These are phyloP conservation scores for Raphanus hybrid DNA, from an alignment of 441 rosid genomes.

Conservation along the genomic window DNA sequence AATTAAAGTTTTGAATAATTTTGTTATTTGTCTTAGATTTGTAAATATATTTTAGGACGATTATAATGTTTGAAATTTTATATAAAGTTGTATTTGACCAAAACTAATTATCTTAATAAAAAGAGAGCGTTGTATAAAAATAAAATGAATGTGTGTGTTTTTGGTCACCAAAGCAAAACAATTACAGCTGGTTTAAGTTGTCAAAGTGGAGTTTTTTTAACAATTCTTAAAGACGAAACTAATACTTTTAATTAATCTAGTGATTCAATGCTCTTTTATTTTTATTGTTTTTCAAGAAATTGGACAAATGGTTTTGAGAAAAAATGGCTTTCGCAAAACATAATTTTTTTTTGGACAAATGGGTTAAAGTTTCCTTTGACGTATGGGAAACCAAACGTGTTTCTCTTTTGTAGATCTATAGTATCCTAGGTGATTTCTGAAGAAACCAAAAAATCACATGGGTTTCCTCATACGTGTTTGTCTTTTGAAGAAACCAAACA, in stretches of 20 bases:
- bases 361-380: slow-evolving; percentile 20
- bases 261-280: slow-evolving; percentile 8
- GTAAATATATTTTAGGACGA: too few relatives aligned
- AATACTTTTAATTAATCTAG: neutral
- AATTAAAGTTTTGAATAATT: too few relatives aligned
- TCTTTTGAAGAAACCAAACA: slow-evolving; percentile 20
- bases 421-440: too few relatives aligned
- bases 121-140: neutral
- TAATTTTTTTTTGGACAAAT: neutral
- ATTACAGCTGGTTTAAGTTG: slow-evolving; percentile 41
- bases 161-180: slow-evolving; percentile 40
- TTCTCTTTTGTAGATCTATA: too few relatives aligned
- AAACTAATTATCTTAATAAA: too few relatives aligned
- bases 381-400: neutral
- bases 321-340: neutral
- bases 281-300: slow-evolving; percentile 9
- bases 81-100: too few relatives aligned
- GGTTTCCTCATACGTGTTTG: neutral
- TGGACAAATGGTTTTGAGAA: slow-evolving; percentile 33
- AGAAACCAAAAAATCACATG: too few relatives aligned
- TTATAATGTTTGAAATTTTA: too few relatives aligned
- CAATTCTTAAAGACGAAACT: neutral
- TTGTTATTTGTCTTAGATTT: too few relatives aligned
- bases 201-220: slow-evolving; percentile 16
- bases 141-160: neutral